Evolutionary conservation across 805 yeast species (phyloP), one percentile per base, ranked within the genome.

Genomic region (Zygotorulaspora danielsina): DNA sequence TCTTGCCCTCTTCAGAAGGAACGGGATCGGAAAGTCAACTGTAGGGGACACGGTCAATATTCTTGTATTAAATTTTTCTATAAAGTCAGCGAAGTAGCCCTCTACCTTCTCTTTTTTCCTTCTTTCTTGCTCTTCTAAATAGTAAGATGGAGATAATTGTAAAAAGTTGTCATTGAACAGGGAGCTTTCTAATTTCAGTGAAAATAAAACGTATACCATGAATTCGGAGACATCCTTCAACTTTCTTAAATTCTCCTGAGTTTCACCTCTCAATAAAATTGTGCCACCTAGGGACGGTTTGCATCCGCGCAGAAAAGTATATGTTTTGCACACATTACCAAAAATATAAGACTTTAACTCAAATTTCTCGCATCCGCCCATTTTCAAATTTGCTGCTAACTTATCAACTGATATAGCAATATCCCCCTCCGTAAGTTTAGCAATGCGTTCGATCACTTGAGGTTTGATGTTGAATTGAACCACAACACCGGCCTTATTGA

Each of bases 331-430:
- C 1, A 68, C 42, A 41, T 76, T 71, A 4, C 75, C 72, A 54
- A 69, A 75, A 2, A 78, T 67, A 55, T 68, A 90, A 3, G 83
- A 75, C 46, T 76, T 76, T 8, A 85, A 84, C 46, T 82, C 86
- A 56, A 93, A 82, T 5, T 63, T 60, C 2, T 71, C 75, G 62
- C 97, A 90, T 6, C 68, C 66, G 0, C 98, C 99, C 36, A 93
- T 66, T 39, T 73, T 77, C 3, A 86, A 78, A 28, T 69, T 72
- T 49, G 79, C 72, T 9, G 93, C 85, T 10, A 93, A 66, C 54
- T 83, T 85, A 54, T 93, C 96, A 38, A 88, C 82, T 0, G 97
- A 82, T 15, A 81, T 78, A 15, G 86, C 83, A 16, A 94, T 79
- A 53, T 88, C 96, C 1, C 95, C 88, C 35, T 77, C 79, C 0